Conservation (phyloP, 2,329 filamentous ascomycete species). For the Alternaria sp. region DNA sequence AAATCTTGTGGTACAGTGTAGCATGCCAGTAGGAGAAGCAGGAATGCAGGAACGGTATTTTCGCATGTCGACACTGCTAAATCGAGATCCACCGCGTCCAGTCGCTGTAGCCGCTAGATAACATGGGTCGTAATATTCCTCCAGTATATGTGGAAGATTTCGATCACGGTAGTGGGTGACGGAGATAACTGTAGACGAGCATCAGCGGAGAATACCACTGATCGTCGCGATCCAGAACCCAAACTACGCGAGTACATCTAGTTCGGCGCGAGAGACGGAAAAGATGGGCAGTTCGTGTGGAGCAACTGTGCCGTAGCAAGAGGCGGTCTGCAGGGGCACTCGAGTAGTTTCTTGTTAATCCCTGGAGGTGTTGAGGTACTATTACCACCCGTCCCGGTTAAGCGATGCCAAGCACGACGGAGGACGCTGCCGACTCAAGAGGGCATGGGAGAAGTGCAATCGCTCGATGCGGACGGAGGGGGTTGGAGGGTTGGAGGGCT, state of each 20-base stretch:
- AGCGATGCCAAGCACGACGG: constrained; percentile 3
- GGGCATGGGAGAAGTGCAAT: background rate
- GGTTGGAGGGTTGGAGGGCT: background rate
- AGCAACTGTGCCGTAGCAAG: constrained; percentile 1
- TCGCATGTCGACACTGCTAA: background rate
- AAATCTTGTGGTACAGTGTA: no score
- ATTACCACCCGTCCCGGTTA: constrained; percentile 3
- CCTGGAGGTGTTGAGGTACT: constrained; percentile 10
- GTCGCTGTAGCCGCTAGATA: background rate
- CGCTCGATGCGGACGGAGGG: constrained; percentile 3
- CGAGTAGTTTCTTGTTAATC: background rate
- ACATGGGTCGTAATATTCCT: accelerated
- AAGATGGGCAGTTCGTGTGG: background rate
- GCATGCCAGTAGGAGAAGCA: no score
- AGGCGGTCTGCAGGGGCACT: constrained; percentile 8
- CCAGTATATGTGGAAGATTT: background rate
- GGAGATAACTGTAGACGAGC: background rate
- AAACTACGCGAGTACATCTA: background rate
- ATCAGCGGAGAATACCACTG: background rate
- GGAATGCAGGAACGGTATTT: no score
- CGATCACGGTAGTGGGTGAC: background rate
- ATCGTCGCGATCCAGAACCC: background rate
- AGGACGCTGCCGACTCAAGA: background rate
- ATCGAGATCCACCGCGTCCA: background rate
- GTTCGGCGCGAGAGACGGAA: background rate